Base-by-base conservation (phyloP, 139 green algal genomes). In the Tetradesmus lagerheimii region DNA sequence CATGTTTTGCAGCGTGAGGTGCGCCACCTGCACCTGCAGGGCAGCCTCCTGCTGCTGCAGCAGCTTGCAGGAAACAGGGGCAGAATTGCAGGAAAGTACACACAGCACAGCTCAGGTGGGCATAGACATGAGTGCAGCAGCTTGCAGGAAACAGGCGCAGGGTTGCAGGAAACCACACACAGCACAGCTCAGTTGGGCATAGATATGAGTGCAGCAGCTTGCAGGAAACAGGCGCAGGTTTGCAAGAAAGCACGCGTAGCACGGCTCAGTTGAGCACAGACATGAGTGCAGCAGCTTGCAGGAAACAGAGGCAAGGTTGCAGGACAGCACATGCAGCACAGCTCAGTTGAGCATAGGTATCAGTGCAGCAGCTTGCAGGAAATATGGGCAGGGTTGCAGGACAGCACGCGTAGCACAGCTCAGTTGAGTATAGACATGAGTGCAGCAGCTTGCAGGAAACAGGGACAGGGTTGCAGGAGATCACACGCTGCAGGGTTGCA, bases 11-110 rank as follows among this genome's bases (percentile, higher is more conserved):
- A 87, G 39, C 27, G 87, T 87, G 1, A 79, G 53, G 62, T 87
- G 41, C 6, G 87, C 50, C 14, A 87, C 53, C 78, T 91, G 77
- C 27, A 91, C 35, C 43, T 87, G 78, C 38, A 91, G 78, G 11
- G 87, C 78, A 12, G 87, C 87, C 57, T 91, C 87, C 25, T 83
- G 86, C 86, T 81, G 85, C 71, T 81, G 85, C 41, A 89, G 31
- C 83, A 50, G 20, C 34, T n/a, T 53, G 81, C 81, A 88, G 81
- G 16, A 71, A 71, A 71, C 57, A 25, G 14, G n/a, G n/a, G n/a
- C n/a, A n/a, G n/a, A n/a, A n/a, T n/a, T n/a, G 20, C 50, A 64
- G 25, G 5, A 11, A 64, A 27, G 5, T 25, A 25, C 15, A 64
- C 50, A 64, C 45, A 57, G 45, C n/a, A n/a, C n/a, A n/a, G n/a